A percentile compares a stretch with the other conserved stretches of the same genome.
Evolutionary conservation across 2,329 filamentous ascomycete species (phyloP).

Genomic region (Colletotrichum tanaceti): DNA sequence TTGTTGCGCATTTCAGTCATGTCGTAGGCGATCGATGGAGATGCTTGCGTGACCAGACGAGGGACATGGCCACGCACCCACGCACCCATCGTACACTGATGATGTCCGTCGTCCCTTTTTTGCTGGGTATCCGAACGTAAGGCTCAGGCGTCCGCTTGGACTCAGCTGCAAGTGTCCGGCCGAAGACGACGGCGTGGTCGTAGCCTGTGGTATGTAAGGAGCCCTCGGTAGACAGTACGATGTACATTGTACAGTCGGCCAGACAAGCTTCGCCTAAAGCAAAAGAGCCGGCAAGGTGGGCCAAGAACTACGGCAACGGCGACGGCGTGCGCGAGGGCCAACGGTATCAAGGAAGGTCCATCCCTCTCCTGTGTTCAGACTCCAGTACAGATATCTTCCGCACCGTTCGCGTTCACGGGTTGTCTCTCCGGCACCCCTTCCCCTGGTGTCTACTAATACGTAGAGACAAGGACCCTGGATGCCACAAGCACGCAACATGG

Average conservation of each 20-base stretch:
- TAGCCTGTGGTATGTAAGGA: not conserved
- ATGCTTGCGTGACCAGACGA: constrained; percentile 1
- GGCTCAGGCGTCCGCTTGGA: constrained; percentile 31
- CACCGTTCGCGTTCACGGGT: not conserved
- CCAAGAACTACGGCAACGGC: not conserved
- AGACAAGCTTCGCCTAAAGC: not conserved
- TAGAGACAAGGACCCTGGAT: constrained; percentile 26
- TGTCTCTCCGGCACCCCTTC: not conserved
- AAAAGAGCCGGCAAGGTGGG: not conserved
- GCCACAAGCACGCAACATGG: constrained; percentile 20
- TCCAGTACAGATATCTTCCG: not conserved
- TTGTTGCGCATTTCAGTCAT: constrained; percentile 16
- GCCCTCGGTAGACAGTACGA: not conserved
- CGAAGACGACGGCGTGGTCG: constrained; percentile 25
- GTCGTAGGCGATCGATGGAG: not conserved
- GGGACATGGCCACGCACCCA: not conserved
- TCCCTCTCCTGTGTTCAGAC: constrained; percentile 5
- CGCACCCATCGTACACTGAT: constrained; percentile 1
- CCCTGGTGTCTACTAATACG: constrained; percentile 32
- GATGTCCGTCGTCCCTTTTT: constrained; percentile 10
- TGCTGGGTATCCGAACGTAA: constrained; percentile 18
- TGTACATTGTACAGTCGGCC: not conserved
- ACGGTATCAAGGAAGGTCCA: constrained; percentile 28
- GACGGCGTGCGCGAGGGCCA: not conserved
- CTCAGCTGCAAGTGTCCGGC: constrained; percentile 9